Conservation (phyloP, 2,329 filamentous ascomycete genomes). For the Amylocarpus encephaloides region DNA sequence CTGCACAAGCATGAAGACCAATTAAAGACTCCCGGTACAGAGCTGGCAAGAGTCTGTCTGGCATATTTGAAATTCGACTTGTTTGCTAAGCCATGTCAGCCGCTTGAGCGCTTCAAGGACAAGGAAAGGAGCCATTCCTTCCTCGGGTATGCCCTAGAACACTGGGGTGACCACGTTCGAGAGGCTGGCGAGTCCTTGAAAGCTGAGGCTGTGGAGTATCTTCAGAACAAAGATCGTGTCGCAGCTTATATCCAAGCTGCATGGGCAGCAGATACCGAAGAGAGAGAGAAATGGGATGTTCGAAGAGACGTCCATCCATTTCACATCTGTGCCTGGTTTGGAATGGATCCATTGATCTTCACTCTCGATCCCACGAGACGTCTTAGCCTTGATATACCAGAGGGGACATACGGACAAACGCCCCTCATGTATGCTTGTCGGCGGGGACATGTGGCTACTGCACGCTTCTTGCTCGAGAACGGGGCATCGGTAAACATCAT, state of each 20-base stretch:
- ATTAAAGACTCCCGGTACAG: no score
- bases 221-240: conserved; percentile 3
- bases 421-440: conserved; percentile 28
- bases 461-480: conserved; percentile 13
- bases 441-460: conserved; percentile 29
- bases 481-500: conserved; percentile 4
- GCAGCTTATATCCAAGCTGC: conserved; percentile 11
- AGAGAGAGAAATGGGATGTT: conserved; percentile 14
- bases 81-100: no score
- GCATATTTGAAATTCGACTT: no score
- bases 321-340: conserved; percentile 13
- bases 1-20: no score
- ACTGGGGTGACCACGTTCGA: conserved; percentile 21
- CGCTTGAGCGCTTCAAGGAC: no score
- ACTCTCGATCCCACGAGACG: neutral
- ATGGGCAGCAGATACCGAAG: conserved; percentile 7
- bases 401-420: conserved; percentile 26
- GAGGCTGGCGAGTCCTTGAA: conserved; percentile 3
- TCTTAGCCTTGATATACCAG: conserved; percentile 2
- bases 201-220: conserved; percentile 3
- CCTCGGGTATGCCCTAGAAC: conserved; percentile 20
- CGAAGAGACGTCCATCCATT: conserved; percentile 9
- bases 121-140: conserved; percentile 12
- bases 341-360: conserved; percentile 1
- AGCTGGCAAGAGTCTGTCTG: no score